A percentile compares a stretch with the other conserved stretches of the same genome.
Evolutionary conservation across 495 filamentous ascomycete genomes (phyloP).

Genomic region (Tuber umbilicatum): DNA sequence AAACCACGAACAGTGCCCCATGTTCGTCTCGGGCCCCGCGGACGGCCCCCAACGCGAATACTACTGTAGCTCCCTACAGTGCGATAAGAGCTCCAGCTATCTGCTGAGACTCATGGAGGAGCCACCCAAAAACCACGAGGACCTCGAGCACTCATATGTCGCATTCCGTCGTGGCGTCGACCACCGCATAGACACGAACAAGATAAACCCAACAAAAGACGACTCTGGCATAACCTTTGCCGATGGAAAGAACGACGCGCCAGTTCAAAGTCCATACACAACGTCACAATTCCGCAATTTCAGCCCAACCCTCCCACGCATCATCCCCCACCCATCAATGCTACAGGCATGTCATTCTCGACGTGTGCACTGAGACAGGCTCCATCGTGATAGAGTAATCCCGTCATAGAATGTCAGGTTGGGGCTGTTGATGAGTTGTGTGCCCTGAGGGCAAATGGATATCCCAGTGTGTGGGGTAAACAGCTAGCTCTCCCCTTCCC

Average conservation of each 20-base stretch:
- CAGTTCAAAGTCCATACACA: constrained; percentile 40
- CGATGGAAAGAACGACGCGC: not conserved
- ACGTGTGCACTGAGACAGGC: constrained; percentile 80
- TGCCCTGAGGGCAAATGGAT: too few species aligned
- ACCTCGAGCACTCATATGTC: constrained; percentile 80
- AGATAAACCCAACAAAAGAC: constrained; percentile 10
- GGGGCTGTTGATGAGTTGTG: too few species aligned
- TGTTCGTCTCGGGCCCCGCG: constrained; percentile 68
- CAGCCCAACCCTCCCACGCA: constrained; percentile 66
- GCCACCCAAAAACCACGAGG: constrained; percentile 68
- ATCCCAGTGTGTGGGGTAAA: too few species aligned
- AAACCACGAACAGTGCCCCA: constrained; percentile 79
- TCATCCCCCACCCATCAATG: constrained; percentile 71
- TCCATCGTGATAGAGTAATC: too few species aligned
- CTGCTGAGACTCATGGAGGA: constrained; percentile 70
- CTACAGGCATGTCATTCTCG: constrained; percentile 78
- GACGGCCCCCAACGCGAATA: constrained; percentile 67
- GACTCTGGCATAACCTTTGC: constrained; percentile 35
- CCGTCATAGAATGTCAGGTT: too few species aligned
- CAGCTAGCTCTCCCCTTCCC: too few species aligned
- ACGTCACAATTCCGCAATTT: constrained; percentile 42
- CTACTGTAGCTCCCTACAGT: constrained; percentile 82
- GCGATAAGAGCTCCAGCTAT: constrained; percentile 75
- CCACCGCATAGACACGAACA: constrained; percentile 30
- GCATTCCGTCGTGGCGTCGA: constrained; percentile 73